Evolutionary conservation across 805 yeast genomes (phyloP).

Genomic region (Wickerhamomyces chambardii): DNA sequence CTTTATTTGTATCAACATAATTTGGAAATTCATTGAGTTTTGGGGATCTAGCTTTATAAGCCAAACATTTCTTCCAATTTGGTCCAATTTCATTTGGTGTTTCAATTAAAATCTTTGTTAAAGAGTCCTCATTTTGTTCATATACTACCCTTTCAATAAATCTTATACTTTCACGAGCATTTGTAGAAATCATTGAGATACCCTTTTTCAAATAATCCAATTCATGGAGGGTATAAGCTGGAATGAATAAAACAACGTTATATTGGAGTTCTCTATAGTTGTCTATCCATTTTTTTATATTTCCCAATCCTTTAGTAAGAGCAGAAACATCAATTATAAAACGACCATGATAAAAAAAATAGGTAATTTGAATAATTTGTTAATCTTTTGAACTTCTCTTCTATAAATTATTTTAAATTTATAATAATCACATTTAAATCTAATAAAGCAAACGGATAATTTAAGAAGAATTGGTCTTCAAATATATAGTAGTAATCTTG

Average conservation of each 20-base stretch:
- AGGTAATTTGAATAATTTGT: no score
- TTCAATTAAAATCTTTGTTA: constrained; percentile 25
- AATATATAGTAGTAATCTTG: no score
- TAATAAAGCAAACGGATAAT: no score
- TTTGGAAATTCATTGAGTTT: constrained; percentile 41
- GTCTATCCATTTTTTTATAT: constrained; percentile 53
- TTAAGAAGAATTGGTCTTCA: no score
- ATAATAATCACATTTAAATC: no score
- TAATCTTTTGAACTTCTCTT: no score
- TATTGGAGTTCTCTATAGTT: constrained; percentile 10
- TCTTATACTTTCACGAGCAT: constrained; percentile 55
- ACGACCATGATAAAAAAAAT: not conserved
- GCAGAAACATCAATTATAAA: constrained; percentile 63
- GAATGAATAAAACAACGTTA: constrained; percentile 36
- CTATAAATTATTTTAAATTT: no score
- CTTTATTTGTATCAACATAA: constrained; percentile 14
- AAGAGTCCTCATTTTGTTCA: constrained; percentile 5
- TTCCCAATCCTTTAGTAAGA: constrained; percentile 59
- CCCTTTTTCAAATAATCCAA: constrained; percentile 51
- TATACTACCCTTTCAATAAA: constrained; percentile 40
- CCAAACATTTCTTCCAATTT: constrained; percentile 37
- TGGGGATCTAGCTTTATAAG: constrained; percentile 37
- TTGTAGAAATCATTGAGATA: constrained; percentile 44
- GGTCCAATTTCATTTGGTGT: constrained; percentile 37
- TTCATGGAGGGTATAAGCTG: constrained; percentile 49